Base-by-base conservation (phyloP, 495 filamentous ascomycete genomes). In the Bacidia rubella region DNA sequence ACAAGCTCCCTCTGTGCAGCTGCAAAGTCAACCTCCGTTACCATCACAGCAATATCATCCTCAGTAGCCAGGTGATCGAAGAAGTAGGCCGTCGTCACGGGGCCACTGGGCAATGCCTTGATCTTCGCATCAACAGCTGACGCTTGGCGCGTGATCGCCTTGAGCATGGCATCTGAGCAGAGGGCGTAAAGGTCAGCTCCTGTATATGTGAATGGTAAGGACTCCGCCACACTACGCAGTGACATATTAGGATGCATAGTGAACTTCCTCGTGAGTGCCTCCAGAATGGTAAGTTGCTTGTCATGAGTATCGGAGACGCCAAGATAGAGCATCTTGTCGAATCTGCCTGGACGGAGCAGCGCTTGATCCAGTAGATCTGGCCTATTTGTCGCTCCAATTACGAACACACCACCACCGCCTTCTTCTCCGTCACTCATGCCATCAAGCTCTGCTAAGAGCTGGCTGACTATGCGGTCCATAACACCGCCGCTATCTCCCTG, bases 251-350 rank as follows among this genome's bases (percentile, higher is more conserved):
- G 84, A 57, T 83, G 68, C 48, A 97, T 80, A 19, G 82, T 82
- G 64, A 98, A 98, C 65, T 97, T 98, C 60, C 92, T 74, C 9
- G 92, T 96, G 57, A 98, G 68, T 9, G 92, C 92, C 65, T 96
- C 87, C 66, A 98, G 71, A 58, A 98, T 97, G 2, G 79, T 96
- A 45, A 86, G 75, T 66, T 98, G 92, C 70, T 96, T 96, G 10
- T 94, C 85, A 63, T 97, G 93, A 12, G 92, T 96, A 65, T 97
- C 92, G 22, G 86, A 90, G 1, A 98, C 86, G 11, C 92, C 92
- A 22, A 98, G 74, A 62, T 96, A 98, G 38, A 98, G 78, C 93
- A 97, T 97, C 76, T 97, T 98, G 63, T 98, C 92, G 62, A 98
- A 98, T 53, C 92, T 74, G 7, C 92, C 92, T 11, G 92, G 92